These are phyloP conservation scores for Gymnopilus junonius DNA, from an alignment of 768 basidiomycete genomes.

Conservation along the genomic window DNA sequence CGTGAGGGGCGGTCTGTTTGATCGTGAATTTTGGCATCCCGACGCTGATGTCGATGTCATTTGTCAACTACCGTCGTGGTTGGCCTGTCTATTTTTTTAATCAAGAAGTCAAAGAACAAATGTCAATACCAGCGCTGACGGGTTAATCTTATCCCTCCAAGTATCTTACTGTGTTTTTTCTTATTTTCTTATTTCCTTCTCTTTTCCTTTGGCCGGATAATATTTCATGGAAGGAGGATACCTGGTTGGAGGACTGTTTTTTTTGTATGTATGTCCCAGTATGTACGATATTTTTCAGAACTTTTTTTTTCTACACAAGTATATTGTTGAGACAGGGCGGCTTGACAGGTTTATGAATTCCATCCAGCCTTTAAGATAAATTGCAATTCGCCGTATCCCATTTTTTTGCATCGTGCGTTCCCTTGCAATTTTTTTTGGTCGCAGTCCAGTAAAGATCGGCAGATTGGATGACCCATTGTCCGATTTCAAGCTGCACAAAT, in stretches of 20 bases:
- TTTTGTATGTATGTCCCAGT: neutral
- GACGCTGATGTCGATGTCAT: no score
- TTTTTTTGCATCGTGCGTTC: no score
- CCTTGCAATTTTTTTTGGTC: no score
- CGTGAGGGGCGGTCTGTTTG: no score
- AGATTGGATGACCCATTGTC: neutral
- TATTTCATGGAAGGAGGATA: no score
- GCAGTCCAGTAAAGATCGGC: neutral
- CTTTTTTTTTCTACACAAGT: neutral
- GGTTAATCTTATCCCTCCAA: neutral
- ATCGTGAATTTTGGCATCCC: no score
- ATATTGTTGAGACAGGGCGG: no score
- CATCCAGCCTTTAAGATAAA: no score
- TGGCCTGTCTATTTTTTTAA: neutral
- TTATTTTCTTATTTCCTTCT: neutral
- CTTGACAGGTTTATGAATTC: no score
- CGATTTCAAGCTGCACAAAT: neutral
- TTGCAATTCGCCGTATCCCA: no score
- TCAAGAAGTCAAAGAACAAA: no score
- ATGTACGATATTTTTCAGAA: neutral
- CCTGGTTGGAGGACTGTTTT: neutral
- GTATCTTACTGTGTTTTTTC: neutral
- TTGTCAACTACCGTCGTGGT: neutral
- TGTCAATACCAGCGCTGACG: neutral
- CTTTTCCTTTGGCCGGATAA: neutral